Evolutionary conservation across 2,329 filamentous ascomycete genomes (phyloP).

Genomic region (Ceratocystis destructans): DNA sequence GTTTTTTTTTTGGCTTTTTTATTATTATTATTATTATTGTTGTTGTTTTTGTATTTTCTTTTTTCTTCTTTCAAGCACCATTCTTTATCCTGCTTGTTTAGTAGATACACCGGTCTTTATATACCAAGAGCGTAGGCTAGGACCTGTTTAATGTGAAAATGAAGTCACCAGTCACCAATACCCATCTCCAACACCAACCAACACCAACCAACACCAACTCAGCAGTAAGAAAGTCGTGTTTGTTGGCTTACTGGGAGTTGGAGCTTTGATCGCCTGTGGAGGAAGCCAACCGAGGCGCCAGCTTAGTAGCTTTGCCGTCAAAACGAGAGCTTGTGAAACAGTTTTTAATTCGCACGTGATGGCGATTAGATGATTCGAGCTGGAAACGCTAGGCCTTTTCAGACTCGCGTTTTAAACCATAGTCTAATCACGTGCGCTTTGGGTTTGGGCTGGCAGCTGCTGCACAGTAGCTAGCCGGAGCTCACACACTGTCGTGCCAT

Average conservation of each 20-base stretch:
- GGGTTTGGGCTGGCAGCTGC: too few species aligned
- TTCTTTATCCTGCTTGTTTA: too few species aligned
- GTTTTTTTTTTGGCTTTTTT: too few species aligned
- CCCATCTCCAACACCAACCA: neutral
- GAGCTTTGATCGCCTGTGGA: neutral
- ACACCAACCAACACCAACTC: neutral
- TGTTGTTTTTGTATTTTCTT: too few species aligned
- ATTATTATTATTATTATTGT: too few species aligned
- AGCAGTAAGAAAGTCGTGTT: neutral
- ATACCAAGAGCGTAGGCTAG: too few species aligned
- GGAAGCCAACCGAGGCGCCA: conserved; percentile 1
- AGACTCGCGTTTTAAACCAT: too few species aligned
- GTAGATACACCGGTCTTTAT: too few species aligned
- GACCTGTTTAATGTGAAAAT: too few species aligned
- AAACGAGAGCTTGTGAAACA: conserved; percentile 5
- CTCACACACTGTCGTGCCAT: neutral
- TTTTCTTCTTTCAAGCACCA: too few species aligned
- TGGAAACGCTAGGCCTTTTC: neutral
- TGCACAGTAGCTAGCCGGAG: too few species aligned
- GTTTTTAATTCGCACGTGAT: neutral
- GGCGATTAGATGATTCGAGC: neutral
- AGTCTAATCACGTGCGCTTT: too few species aligned
- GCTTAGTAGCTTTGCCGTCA: neutral
- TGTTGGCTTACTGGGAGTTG: neutral
- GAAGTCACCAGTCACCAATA: neutral